These are phyloP conservation scores for Cryptosporidium sp. DNA, from an alignment of 169 alveolate genomes.

Conservation along the genomic window DNA sequence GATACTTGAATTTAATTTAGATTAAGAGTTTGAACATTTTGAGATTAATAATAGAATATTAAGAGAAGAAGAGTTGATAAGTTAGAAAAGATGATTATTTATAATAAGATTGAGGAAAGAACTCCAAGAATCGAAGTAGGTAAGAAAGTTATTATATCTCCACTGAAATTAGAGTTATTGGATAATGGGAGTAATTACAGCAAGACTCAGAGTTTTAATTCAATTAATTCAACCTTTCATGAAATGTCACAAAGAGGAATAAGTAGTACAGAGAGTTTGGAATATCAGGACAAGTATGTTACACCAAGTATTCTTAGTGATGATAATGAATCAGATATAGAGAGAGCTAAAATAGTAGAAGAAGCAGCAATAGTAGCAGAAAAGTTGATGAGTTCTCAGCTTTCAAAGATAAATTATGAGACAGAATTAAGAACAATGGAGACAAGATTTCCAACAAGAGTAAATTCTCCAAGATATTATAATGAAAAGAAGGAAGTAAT, in stretches of 20 bases:
- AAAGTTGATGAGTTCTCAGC: slow-evolving; percentile 65
- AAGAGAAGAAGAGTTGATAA: not conserved
- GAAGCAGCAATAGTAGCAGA: slow-evolving; percentile 63
- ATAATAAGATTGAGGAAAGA: not conserved
- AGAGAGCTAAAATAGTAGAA: slow-evolving; percentile 52
- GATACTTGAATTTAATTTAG: not conserved
- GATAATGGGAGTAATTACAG: not conserved
- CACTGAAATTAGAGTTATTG: slow-evolving; percentile 14
- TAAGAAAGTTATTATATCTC: not conserved
- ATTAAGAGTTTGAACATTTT: too few relatives aligned
- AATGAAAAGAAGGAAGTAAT: slow-evolving; percentile 51
- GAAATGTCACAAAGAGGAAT: slow-evolving; percentile 11
- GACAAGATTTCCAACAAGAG: slow-evolving; percentile 71
- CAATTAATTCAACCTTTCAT: not conserved
- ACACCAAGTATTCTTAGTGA: not conserved
- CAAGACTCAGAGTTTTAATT: not conserved
- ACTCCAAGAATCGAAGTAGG: not conserved
- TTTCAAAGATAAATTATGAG: slow-evolving; percentile 24
- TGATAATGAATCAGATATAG: slow-evolving; percentile 65
- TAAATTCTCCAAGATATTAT: slow-evolving; percentile 71
- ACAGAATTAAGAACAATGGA: slow-evolving; percentile 63
- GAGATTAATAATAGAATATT: too few relatives aligned
- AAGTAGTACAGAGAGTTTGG: slow-evolving; percentile 51
- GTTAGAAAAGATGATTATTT: not conserved
- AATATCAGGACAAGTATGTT: slow-evolving; percentile 16